Evolutionary conservation across 805 yeast genomes (phyloP).

Genomic region (Pichia ethanolica): DNA sequence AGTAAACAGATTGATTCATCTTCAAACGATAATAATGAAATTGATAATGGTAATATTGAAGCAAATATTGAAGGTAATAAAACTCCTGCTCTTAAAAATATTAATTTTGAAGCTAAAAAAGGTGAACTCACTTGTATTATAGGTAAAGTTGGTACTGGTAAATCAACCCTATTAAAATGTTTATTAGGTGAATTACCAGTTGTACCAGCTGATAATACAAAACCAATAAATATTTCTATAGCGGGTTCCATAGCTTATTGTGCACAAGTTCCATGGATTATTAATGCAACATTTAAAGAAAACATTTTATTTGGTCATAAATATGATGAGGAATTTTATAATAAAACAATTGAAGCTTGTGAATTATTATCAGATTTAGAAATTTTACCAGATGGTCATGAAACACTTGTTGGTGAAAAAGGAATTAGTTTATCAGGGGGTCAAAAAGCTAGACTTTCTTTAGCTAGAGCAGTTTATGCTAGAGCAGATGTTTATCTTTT

Average conservation of each 20-base stretch:
- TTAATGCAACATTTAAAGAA: slow-evolving; percentile 87
- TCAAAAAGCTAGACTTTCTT: slow-evolving; percentile 65
- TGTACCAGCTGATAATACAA: slow-evolving; percentile 22
- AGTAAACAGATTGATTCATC: slow-evolving; percentile 10
- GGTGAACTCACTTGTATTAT: slow-evolving; percentile 53
- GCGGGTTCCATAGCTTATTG: slow-evolving; percentile 49
- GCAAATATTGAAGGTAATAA: slow-evolving; percentile 23
- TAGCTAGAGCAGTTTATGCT: slow-evolving; percentile 93
- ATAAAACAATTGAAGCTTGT: slow-evolving; percentile 77
- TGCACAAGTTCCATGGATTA: slow-evolving; percentile 85
- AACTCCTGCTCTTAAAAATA: slow-evolving; percentile 37
- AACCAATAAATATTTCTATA: slow-evolving; percentile 15
- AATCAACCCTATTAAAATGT: slow-evolving; percentile 48
- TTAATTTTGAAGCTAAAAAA: slow-evolving; percentile 41
- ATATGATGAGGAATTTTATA: slow-evolving; percentile 74
- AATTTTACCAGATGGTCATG: slow-evolving; percentile 32
- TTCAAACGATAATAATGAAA: not conserved
- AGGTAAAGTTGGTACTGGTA: slow-evolving; percentile 64
- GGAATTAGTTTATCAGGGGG: too few species aligned
- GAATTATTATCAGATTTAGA: slow-evolving; percentile 74
- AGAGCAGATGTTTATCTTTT: slow-evolving; percentile 85
- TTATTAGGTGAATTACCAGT: slow-evolving; percentile 47
- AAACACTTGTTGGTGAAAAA: too few species aligned
- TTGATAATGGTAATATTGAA: slow-evolving; percentile 28
- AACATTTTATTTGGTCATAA: slow-evolving; percentile 85